A percentile compares a stretch with the other conserved stretches of the same genome.
These are phyloP conservation scores for Flaveria trinervia DNA, from an alignment of 129 eudicot genomes.

Conservation along the genomic window DNA sequence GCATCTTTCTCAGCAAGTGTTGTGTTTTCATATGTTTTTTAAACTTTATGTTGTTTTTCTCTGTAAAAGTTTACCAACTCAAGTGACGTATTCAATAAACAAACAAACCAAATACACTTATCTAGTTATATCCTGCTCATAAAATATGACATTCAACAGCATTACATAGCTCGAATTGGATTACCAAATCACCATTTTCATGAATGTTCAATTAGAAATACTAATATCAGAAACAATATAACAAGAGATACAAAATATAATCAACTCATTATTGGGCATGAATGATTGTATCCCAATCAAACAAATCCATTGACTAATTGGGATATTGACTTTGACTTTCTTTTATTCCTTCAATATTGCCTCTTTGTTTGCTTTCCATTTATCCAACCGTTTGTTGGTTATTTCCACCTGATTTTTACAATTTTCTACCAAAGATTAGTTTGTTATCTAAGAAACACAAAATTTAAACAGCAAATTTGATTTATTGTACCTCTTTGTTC, in stretches of 20 bases:
- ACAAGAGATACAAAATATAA: constrained; percentile 8
- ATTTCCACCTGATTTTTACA: constrained; percentile 61
- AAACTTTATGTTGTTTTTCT: background rate
- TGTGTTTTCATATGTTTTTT: background rate
- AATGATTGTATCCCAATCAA: constrained; percentile 6
- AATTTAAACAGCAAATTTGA: background rate
- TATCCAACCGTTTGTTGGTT: constrained; percentile 52
- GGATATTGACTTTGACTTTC: constrained; percentile 17
- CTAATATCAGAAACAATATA: background rate
- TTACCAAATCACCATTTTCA: background rate
- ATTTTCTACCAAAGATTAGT: background rate
- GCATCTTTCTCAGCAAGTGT: background rate
- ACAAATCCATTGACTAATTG: background rate
- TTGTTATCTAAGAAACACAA: background rate
- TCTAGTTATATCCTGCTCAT: too few relatives aligned
- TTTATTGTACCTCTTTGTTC: constrained; percentile 61
- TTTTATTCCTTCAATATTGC: constrained; percentile 35
- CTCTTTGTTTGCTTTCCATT: constrained; percentile 55
- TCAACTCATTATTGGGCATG: constrained; percentile 2
- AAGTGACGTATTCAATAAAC: too few relatives aligned
- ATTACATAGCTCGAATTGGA: background rate
- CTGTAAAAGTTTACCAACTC: too few relatives aligned
- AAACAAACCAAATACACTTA: too few relatives aligned
- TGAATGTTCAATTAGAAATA: background rate
- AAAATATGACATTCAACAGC: background rate